Conservation (phyloP, 2,329 filamentous ascomycete genomes). For the Mycosphaerella sp. region DNA sequence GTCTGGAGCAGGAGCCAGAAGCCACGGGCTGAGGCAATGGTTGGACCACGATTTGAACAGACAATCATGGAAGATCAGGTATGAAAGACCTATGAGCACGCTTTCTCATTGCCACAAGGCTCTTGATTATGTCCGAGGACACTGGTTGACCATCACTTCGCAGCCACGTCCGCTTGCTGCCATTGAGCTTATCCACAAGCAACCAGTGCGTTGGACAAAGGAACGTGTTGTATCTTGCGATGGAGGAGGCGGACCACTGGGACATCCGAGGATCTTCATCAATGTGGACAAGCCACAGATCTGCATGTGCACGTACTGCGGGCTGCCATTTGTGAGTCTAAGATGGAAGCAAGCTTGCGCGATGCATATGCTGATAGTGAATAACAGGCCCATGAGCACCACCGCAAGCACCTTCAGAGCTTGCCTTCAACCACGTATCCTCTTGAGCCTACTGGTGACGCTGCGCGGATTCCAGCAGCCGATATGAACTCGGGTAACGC, state of each 20-base stretch:
- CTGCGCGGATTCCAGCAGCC: constrained; percentile 53
- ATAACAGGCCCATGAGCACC: constrained; percentile 75
- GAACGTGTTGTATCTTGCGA: constrained; percentile 78
- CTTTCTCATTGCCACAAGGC: neutral
- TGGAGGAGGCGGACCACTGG: constrained; percentile 81
- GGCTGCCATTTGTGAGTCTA: constrained; percentile 77
- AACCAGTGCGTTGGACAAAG: constrained; percentile 89
- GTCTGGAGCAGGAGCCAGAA: constrained; percentile 85
- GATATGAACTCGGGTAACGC: constrained; percentile 21
- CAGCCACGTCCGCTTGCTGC: constrained; percentile 85
- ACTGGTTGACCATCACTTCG: constrained; percentile 23
- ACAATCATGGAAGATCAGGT: constrained; percentile 91
- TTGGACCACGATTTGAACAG: constrained; percentile 92
- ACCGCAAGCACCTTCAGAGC: constrained; percentile 77
- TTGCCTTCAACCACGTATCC: constrained; percentile 67
- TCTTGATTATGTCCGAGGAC: neutral
- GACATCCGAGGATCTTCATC: constrained; percentile 93
- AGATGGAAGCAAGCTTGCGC: neutral
- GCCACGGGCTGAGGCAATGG: constrained; percentile 76
- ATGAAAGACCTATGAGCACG: constrained; percentile 1
- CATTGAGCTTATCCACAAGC: constrained; percentile 92
- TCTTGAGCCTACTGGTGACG: constrained; percentile 55
- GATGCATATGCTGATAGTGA: neutral
- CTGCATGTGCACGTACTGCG: constrained; percentile 83
- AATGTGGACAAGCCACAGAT: constrained; percentile 98